These are phyloP conservation scores for Coniochaeta hoffmannii DNA, from an alignment of 2,329 filamentous ascomycete genomes.

Conservation along the genomic window DNA sequence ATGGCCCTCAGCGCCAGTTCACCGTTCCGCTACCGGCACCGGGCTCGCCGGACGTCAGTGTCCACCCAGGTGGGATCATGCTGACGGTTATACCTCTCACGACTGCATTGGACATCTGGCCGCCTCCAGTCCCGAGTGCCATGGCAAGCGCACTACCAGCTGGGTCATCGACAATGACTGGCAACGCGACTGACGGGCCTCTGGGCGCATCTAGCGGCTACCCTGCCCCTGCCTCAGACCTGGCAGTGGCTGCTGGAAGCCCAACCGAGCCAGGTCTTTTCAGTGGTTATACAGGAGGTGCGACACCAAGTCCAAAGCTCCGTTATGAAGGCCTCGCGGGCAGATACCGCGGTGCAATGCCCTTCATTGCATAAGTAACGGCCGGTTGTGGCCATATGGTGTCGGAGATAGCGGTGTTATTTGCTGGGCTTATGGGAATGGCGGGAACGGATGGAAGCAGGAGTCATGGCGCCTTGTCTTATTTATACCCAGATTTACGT, in stretches of 20 bases:
- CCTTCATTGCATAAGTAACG: neutral
- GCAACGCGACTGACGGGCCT: neutral
- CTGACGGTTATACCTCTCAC: conserved; percentile 12
- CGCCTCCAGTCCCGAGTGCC: conserved; percentile 1
- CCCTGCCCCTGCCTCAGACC: neutral
- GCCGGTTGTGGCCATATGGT: neutral
- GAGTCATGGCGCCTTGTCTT: neutral
- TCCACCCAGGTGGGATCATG: conserved; percentile 11
- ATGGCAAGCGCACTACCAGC: neutral
- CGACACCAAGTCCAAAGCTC: neutral
- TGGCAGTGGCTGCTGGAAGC: neutral
- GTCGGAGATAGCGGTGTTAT: neutral
- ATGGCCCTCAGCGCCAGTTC: conserved; percentile 11
- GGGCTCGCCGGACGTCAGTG: conserved; percentile 10
- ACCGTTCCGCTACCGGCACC: conserved; percentile 9
- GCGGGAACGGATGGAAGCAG: neutral
- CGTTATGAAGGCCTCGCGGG: neutral
- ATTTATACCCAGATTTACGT: neutral
- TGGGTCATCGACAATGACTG: neutral
- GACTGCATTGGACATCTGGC: conserved; percentile 12
- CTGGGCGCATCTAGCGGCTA: neutral
- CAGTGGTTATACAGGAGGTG: neutral
- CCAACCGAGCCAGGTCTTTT: neutral
- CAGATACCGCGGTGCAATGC: neutral
- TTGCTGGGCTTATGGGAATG: neutral